These are phyloP conservation scores for Adansonia gregorii DNA, from an alignment of 441 rosid species.

Conservation along the genomic window DNA sequence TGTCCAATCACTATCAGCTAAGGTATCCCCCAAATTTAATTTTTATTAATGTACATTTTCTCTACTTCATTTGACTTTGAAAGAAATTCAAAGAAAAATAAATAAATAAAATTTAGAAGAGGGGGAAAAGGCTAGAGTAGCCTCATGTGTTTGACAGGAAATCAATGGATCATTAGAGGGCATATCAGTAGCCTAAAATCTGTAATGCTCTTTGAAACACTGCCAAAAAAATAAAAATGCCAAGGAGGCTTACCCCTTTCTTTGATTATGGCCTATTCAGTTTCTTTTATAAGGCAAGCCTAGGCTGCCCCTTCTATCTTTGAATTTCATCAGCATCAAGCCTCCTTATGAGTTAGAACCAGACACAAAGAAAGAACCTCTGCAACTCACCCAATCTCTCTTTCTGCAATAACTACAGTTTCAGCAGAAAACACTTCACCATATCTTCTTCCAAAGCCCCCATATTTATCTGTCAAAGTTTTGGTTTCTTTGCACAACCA, in stretches of 20 bases:
- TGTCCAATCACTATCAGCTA: constrained; percentile 1
- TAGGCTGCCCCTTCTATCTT: constrained; percentile 9
- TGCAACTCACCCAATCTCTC: constrained; percentile 22
- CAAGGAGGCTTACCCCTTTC: constrained; percentile 23
- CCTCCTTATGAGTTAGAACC: constrained; percentile 19
- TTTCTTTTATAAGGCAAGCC: constrained; percentile 26
- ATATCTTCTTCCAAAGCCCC: background rate
- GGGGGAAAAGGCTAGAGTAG: constrained; percentile 5
- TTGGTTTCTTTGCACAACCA: constrained; percentile 19
- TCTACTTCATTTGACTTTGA: constrained; percentile 37
- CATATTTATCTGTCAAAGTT: background rate
- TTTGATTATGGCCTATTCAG: constrained; percentile 22
- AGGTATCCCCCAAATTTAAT: background rate
- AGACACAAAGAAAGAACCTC: constrained; percentile 44
- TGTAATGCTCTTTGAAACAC: constrained; percentile 12
- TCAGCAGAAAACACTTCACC: constrained; percentile 24
- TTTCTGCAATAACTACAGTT: constrained; percentile 38
- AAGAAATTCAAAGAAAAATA: background rate
- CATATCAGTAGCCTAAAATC: constrained; percentile 11
- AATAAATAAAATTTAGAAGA: background rate
- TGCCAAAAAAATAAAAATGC: constrained; percentile 32
- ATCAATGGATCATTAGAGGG: constrained; percentile 18
- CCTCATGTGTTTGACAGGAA: constrained; percentile 29
- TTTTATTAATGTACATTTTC: constrained; percentile 10
- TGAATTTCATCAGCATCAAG: constrained; percentile 30